A percentile compares a stretch with the other conserved stretches of the same genome.
phyloP scores from a whole-genome alignment of 345 rosid species.

The Hypericum androsaemum region DNA sequence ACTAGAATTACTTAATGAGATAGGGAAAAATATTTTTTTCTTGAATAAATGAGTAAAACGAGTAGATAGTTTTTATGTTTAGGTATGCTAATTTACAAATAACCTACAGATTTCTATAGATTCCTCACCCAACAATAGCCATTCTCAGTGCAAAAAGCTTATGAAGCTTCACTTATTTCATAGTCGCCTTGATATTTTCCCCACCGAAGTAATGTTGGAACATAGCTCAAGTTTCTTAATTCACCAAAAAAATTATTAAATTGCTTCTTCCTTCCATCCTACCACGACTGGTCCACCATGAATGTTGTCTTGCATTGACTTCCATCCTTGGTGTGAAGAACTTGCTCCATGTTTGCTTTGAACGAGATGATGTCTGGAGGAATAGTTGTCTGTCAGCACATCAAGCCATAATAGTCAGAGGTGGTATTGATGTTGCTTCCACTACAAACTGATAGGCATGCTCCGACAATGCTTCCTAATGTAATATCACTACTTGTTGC shows the following conservation, averaged over 20 bases:
- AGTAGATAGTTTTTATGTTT: no score
- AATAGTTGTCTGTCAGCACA: conserved; percentile 6
- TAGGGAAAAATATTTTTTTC: no score
- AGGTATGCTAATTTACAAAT: no score
- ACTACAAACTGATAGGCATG: not conserved
- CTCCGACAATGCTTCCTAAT: not conserved
- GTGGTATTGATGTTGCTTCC: not conserved
- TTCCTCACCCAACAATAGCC: conserved; percentile 4
- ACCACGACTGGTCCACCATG: conserved; percentile 2
- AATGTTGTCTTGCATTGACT: not conserved
- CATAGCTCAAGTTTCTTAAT: not conserved
- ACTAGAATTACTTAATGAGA: no score
- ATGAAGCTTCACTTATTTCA: not conserved
- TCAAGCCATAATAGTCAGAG: conserved; percentile 5
- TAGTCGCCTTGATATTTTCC: conserved; percentile 1
- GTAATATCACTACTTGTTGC: not conserved
- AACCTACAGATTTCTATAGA: no score
- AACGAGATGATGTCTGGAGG: conserved; percentile 6
- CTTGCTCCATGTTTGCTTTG: not conserved
- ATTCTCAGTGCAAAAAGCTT: not conserved
- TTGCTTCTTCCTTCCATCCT: no score
- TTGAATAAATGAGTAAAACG: no score
- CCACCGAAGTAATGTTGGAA: conserved; percentile 7
- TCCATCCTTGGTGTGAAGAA: no score
- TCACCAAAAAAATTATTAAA: no score